Percentiles rank a stretch among this genome's conserved stretches.
Conservation (phyloP, 1,284 basidiomycete genomes). For the Meira nashicola region DNA sequence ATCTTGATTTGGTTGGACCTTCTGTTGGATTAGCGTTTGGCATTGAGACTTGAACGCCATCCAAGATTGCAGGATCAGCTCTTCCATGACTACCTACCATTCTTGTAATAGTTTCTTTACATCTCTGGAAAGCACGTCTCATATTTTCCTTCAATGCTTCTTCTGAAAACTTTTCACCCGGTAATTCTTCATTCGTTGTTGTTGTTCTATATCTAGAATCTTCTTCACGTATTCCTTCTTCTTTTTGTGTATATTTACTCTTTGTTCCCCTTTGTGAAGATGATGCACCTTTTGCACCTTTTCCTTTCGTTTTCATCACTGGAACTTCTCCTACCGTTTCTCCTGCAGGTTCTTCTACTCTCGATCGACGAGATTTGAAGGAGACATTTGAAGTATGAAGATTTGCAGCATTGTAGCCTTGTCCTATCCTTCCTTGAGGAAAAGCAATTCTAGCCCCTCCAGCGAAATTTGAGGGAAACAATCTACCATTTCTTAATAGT, state of each 20-base stretch:
- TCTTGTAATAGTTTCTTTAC: conserved; percentile 22
- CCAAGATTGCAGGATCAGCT: conserved; percentile 22
- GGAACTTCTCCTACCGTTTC: conserved; percentile 27
- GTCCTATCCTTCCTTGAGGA: no score
- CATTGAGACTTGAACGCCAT: conserved; percentile 28
- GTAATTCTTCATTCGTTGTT: conserved; percentile 30
- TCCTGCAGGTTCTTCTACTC: not conserved
- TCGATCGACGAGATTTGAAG: not conserved
- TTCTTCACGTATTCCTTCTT: conserved; percentile 13
- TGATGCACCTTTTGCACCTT: conserved; percentile 28
- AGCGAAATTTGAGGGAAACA: no score
- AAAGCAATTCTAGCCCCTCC: no score
- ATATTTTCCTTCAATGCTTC: conserved; percentile 28
- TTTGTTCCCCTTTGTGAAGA: conserved; percentile 19
- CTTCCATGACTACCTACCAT: conserved; percentile 37
- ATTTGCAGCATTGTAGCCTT: no score
- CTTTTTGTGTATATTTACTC: conserved; percentile 23
- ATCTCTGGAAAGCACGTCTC: conserved; percentile 32
- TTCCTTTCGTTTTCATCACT: conserved; percentile 43
- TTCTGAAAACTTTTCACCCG: conserved; percentile 36
- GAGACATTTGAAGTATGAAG: not conserved
- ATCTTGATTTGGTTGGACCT: not conserved
- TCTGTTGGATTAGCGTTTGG: conserved; percentile 12
- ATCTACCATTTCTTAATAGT: no score
- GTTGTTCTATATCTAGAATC: conserved; percentile 15